These are phyloP conservation scores for Nakazawaea pomicola DNA, from an alignment of 805 yeast species.

Conservation along the genomic window DNA sequence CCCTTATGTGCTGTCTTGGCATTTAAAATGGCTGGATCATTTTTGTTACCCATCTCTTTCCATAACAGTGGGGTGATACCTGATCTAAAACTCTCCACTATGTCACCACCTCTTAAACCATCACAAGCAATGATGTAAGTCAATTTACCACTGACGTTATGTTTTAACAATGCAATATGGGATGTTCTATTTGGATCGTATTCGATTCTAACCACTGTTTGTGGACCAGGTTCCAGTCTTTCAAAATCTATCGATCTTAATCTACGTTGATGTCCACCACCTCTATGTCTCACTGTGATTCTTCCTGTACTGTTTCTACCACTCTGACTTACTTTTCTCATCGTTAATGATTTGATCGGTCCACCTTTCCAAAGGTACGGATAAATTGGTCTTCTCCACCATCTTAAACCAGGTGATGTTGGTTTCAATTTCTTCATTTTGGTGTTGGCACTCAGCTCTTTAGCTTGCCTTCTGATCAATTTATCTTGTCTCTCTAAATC, in stretches of 20 bases:
- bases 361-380: constrained; percentile 83
- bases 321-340: constrained; percentile 63
- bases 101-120: constrained; percentile 90
- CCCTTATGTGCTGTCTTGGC: constrained; percentile 89
- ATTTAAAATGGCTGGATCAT: constrained; percentile 87
- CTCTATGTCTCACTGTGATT: constrained; percentile 90
- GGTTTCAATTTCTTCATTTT: constrained; percentile 74
- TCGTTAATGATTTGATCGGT: constrained; percentile 73
- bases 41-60: constrained; percentile 82
- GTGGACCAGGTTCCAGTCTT: constrained; percentile 64
- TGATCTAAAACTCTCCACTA: constrained; percentile 80
- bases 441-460: constrained; percentile 64
- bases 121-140: constrained; percentile 88
- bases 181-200: constrained; percentile 93
- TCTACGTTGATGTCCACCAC: constrained; percentile 94
- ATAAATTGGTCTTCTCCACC: constrained; percentile 85
- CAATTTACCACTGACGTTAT: constrained; percentile 52
- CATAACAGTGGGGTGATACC: constrained; percentile 78
- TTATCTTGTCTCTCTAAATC: constrained; percentile 78
- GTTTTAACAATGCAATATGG: constrained; percentile 83
- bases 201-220: constrained; percentile 81
- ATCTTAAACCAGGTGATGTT: constrained; percentile 79
- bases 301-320: constrained; percentile 90
- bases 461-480: constrained; percentile 64
- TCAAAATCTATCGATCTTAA: constrained; percentile 75